Conservation (phyloP, 192 early-diverging fungal genomes). For the Coemansia reversa region DNA sequence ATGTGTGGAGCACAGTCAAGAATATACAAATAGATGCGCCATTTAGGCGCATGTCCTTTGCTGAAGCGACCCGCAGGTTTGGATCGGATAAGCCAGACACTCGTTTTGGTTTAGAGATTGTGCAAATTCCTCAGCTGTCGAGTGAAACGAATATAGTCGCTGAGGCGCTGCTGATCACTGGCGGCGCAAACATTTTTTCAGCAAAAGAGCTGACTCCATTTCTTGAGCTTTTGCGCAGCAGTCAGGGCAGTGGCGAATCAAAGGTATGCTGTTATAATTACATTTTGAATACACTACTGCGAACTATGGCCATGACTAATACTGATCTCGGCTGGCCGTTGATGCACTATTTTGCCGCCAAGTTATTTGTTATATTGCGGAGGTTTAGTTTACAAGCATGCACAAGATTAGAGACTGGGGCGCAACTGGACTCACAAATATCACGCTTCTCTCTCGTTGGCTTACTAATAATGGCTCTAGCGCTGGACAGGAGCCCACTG, state of each 20-base stretch:
- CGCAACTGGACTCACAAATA: conserved; percentile 24
- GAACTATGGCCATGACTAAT: not conserved
- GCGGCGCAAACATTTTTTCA: conserved; percentile 24
- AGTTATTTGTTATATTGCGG: not conserved
- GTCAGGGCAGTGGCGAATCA: conserved; percentile 42
- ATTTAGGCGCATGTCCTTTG: conserved; percentile 77
- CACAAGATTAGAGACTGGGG: conserved; percentile 36
- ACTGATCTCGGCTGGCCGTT: not conserved
- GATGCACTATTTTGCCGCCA: not conserved
- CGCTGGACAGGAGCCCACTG: not conserved
- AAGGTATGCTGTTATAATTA: conserved; percentile 19
- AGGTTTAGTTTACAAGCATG: conserved; percentile 34
- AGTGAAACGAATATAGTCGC: conserved; percentile 18
- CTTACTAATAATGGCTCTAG: conserved; percentile 1
- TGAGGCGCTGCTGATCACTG: conserved; percentile 38
- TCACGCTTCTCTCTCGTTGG: conserved; percentile 41
- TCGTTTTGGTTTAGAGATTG: conserved; percentile 70
- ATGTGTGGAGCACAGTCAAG: conserved; percentile 62
- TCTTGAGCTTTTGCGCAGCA: conserved; percentile 25
- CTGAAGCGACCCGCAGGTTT: conserved; percentile 77
- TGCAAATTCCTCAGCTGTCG: conserved; percentile 21
- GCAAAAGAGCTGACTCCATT: conserved; percentile 31
- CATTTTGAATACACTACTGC: not conserved
- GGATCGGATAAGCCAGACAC: conserved; percentile 93
- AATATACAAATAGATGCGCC: conserved; percentile 56